Evolutionary conservation across 306 rosid species (phyloP).

Genomic region (Prinsepia uniflora): DNA sequence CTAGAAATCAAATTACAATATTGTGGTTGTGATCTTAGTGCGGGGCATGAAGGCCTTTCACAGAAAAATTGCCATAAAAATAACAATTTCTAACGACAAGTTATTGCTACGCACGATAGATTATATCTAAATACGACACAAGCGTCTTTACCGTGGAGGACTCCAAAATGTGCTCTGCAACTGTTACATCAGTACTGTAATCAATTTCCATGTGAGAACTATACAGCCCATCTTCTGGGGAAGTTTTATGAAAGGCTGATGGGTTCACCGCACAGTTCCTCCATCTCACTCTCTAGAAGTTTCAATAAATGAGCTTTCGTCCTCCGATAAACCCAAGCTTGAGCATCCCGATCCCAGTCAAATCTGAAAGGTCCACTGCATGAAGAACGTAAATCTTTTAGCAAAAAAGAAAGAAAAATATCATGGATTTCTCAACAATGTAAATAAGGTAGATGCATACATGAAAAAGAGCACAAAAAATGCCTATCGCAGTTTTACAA

Average conservation of each 20-base stretch:
- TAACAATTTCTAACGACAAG: no score
- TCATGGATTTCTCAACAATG: background rate
- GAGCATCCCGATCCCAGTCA: conserved; percentile 69
- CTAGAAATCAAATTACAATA: background rate
- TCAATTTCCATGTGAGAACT: background rate
- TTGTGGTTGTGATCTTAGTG: background rate
- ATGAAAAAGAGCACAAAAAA: background rate
- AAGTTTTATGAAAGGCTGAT: conserved; percentile 48
- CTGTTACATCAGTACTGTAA: background rate
- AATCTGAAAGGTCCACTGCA: conserved; percentile 89
- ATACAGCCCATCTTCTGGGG: conserved; percentile 1
- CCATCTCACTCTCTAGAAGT: conserved; percentile 58
- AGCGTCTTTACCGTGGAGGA: background rate
- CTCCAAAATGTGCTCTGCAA: background rate
- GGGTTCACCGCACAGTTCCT: conserved; percentile 67
- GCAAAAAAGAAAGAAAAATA: no score
- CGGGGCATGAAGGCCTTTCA: background rate
- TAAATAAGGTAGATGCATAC: background rate
- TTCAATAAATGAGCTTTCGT: conserved; percentile 49
- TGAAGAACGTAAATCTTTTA: conserved; percentile 19
- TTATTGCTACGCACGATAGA: background rate
- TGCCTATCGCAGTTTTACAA: background rate
- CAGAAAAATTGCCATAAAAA: background rate
- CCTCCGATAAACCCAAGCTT: conserved; percentile 82
- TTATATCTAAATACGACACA: background rate